Evolutionary conservation across 1,284 basidiomycete genomes (phyloP).

Genomic region (Apiotrichum siamense): DNA sequence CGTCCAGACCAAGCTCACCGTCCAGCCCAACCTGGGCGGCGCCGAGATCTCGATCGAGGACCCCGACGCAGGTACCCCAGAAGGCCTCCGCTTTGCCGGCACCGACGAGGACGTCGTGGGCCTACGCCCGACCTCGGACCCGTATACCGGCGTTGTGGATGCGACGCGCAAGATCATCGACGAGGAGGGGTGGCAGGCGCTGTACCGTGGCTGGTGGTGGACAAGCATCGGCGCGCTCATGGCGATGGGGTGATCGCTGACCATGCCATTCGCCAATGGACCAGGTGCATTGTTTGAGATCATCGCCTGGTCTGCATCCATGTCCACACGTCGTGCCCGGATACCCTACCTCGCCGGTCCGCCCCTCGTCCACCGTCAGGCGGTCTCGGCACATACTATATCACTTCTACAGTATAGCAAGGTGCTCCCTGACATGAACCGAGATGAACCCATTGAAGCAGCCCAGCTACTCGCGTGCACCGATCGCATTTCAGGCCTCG

Average conservation of each 20-base stretch:
- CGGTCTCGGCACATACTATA: too few relatives aligned
- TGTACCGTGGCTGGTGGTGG: conserved; percentile 85
- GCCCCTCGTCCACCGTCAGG: too few relatives aligned
- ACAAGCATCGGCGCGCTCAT: conserved; percentile 61
- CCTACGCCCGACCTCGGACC: conserved; percentile 72
- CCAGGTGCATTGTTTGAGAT: too few relatives aligned
- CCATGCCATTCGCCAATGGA: too few relatives aligned
- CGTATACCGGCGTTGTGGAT: conserved; percentile 72
- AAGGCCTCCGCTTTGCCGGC: conserved; percentile 58
- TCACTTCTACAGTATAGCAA: too few relatives aligned
- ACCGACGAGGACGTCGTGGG: conserved; percentile 82
- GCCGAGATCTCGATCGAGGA: conserved; percentile 55
- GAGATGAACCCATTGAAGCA: too few relatives aligned
- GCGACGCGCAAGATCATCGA: conserved; percentile 71
- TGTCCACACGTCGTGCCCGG: too few relatives aligned
- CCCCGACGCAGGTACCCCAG: conserved; percentile 56
- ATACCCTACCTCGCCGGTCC: too few relatives aligned
- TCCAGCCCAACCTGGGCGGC: conserved; percentile 77
- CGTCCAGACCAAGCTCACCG: conserved; percentile 67
- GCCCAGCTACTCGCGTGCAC: too few relatives aligned
- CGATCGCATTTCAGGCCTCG: too few relatives aligned
- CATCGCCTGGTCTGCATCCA: too few relatives aligned
- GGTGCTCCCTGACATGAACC: too few relatives aligned
- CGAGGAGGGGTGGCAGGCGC: conserved; percentile 69
- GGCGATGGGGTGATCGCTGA: background rate